Evolutionary conservation across 1,284 basidiomycete genomes (phyloP).

Genomic region (Phellopilus nigrolimitatus): DNA sequence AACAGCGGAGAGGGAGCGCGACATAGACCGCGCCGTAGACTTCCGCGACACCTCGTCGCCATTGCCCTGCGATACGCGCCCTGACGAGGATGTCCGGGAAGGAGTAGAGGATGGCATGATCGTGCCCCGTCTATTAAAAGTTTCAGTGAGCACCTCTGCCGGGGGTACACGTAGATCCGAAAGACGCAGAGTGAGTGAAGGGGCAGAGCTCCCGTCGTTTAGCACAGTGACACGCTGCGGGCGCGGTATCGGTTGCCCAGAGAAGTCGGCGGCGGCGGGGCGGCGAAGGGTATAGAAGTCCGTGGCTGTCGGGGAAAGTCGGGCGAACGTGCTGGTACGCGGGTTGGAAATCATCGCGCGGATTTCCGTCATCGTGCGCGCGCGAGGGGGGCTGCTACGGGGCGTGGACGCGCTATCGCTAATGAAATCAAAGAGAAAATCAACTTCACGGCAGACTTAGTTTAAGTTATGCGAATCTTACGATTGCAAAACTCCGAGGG

Average conservation of each 20-base stretch:
- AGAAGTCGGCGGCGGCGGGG: conserved; percentile 16
- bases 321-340: conserved; percentile 48
- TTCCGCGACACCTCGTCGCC: neutral
- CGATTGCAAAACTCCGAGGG: conserved; percentile 63
- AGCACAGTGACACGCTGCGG: conserved; percentile 52
- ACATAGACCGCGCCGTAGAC: conserved; percentile 1
- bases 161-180: conserved; percentile 47
- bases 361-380: conserved; percentile 23
- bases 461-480: too few species aligned
- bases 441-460: too few species aligned
- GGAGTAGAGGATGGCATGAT: neutral
- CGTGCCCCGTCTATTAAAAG: conserved; percentile 25
- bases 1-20: conserved; percentile 13
- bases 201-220: conserved; percentile 44
- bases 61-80: neutral
- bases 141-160: conserved; percentile 32
- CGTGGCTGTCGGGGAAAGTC: conserved; percentile 41
- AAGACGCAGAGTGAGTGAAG: conserved; percentile 57
- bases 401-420: conserved; percentile 2
- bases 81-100: neutral
- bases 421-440: too few species aligned
- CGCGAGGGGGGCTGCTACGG: conserved; percentile 4
- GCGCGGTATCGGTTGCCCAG: conserved; percentile 4
- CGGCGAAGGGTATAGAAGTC: conserved; percentile 30
- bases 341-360: conserved; percentile 50